Base-by-base conservation (phyloP, 2,329 filamentous ascomycete species). In the Hymenoscyphus fraxineus region DNA sequence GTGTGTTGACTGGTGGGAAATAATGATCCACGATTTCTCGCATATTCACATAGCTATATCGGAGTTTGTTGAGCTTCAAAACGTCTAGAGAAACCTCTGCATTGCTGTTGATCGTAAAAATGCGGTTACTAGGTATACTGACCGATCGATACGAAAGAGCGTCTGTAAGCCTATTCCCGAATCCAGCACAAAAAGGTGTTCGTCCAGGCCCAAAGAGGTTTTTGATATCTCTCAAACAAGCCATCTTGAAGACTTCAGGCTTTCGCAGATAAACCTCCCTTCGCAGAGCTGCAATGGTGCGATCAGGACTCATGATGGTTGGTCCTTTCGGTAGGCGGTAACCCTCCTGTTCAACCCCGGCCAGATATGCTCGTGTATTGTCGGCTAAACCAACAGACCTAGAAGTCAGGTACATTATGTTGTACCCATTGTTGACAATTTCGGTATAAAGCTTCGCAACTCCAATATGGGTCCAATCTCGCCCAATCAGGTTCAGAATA, bases 231-330 rank as follows among this genome's bases (percentile, higher is more conserved):
- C 95, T 88, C 22, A 99, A 80, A 68, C 95, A 99, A 1, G 95
- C 93, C 96, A 99, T 99, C 79, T 99, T 99, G 85, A 99, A 99
- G 7, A 99, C 92, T 75, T 99, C 93, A 0, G 95, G 96, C 76
- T 99, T 98, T 61, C 95, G 87, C 32, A 99, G 83, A 75, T 99
- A 99, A 6, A 99, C 87, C 76, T 99, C 95, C 58, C 95, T 88
- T 64, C 95, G 85, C 38, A 99, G 79, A 0, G 95, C 96, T 7
- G 96, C 93, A 79, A 98, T 96, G 0, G 93, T 98, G 62, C 95
- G 85, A 77, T 99, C 95, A 0, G 95, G 96, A 41, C 91, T 96
- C 77, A 97, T 87, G 68, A 99, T 98, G 0, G 96, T 96, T 0
- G 95, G 95, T 0, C 96, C 95, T 70, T 89, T 89, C 0, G 95